Evolutionary conservation across 2,329 filamentous ascomycete genomes (phyloP), one percentile per base, ranked within the genome.

Genomic region (Ophiosphaerella herpotricha): DNA sequence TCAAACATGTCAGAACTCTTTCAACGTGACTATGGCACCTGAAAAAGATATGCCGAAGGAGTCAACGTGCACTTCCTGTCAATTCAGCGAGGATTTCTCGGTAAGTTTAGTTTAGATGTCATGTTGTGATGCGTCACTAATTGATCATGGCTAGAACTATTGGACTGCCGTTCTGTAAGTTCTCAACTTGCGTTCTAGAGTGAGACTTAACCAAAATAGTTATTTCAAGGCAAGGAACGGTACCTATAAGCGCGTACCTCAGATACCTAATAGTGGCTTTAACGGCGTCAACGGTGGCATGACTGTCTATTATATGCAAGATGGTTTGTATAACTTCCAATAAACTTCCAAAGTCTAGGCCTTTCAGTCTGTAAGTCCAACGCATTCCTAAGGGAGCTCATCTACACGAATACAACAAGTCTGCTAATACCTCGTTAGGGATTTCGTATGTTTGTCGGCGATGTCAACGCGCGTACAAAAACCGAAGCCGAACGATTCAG

Each of bases 331-430:
- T 40, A 61, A 62, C 39, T 62, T 64, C 43, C 49, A 61, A 9
- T 52, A 68, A 36, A 64, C 53, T 1, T 64, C 60, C 37, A 77
- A 75, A 41, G 74, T 76, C 23, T 75, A 72, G 18, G 76, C 75
- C 7, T 78, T 77, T 55, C 70, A 76, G 39, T 57, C 62, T 2
- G 61, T 60, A 48, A 31, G 55, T 57, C 21, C 7, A 23, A 11
- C 26, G 13, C 11, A n/a, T 23, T 13, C 39, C 23, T 11, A 6
- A 8, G 7, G 26, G 11, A 29, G 7, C 6, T 29, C 7, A 32
- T 9, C 14, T 5, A 23, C 14, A n/a, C 8, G 12, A 18, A 11
- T 23, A 21, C 2, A 3, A 7, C 5, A 5, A 36, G n/a, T 62
- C 72, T 68, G 39, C 45, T 40, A 32, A 46, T 16, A 21, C 18